A percentile compares a stretch with the other conserved stretches of the same genome.
Conservation (phyloP, 2,329 filamentous ascomycete genomes). For the Fusarium aywerte region DNA sequence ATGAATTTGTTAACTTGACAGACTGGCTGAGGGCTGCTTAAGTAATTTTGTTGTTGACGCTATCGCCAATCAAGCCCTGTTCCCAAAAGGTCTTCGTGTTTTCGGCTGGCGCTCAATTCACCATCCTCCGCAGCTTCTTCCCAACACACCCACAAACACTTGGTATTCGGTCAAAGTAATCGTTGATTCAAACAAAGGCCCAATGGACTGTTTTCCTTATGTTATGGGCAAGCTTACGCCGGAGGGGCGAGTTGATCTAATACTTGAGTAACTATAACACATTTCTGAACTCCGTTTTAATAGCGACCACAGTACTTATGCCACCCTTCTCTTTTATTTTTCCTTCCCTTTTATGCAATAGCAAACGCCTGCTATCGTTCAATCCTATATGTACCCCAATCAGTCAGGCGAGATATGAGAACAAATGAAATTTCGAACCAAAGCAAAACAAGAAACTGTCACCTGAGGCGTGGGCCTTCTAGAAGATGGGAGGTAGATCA, state of each 20-base stretch:
- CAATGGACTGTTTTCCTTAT: neutral
- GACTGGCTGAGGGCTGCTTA: no score
- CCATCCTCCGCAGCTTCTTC: neutral
- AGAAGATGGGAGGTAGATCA: neutral
- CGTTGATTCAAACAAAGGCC: neutral
- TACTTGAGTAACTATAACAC: neutral
- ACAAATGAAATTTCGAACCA: constrained; percentile 11
- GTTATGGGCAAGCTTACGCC: neutral
- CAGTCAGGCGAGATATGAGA: constrained; percentile 15
- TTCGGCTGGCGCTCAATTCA: neutral
- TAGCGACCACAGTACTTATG: constrained; percentile 10
- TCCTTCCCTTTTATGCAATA: constrained; percentile 14
- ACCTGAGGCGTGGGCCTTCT: constrained; percentile 1
- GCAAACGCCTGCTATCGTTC: constrained; percentile 30
- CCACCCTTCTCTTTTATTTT: constrained; percentile 17
- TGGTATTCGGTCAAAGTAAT: neutral
- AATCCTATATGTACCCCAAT: constrained; percentile 25
- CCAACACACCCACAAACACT: neutral
- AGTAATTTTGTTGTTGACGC: no score
- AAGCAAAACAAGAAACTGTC: constrained; percentile 35
- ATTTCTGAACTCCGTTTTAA: constrained; percentile 10
- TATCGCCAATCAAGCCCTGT: no score
- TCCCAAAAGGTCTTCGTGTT: neutral
- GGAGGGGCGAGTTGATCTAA: constrained; percentile 1
- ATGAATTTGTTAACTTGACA: neutral